phyloP scores from a whole-genome alignment of 176 grass and related monocot species.

The Otatea glauca region DNA sequence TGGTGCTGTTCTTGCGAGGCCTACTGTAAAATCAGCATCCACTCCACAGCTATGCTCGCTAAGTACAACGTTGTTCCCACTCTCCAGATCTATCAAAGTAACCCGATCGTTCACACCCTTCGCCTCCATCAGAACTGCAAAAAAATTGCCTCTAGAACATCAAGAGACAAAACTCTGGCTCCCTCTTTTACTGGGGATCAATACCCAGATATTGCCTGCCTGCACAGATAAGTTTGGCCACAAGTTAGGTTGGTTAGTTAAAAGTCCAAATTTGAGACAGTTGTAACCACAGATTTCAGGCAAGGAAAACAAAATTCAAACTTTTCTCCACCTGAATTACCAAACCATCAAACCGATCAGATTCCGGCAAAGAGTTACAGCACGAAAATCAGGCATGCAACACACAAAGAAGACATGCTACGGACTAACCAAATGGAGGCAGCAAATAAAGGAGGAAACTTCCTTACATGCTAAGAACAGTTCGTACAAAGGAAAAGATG shows the following conservation, averaged over 20 bases:
- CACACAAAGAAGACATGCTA: neutral
- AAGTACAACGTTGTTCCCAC: constrained; percentile 47
- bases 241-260: constrained; percentile 36
- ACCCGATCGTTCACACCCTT: constrained; percentile 48
- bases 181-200: constrained; percentile 17
- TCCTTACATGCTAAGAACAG: constrained; percentile 15
- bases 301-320: constrained; percentile 24
- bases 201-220: constrained; percentile 25
- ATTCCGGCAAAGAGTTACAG: neutral
- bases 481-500: neutral
- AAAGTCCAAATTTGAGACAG: constrained; percentile 32
- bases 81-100: constrained; percentile 73
- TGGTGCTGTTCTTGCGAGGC: constrained; percentile 19
- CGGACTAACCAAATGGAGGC: neutral
- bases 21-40: constrained; percentile 43
- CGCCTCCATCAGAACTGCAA: constrained; percentile 58
- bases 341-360: constrained; percentile 24
- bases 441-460: constrained; percentile 25
- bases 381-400: neutral
- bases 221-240: constrained; percentile 50
- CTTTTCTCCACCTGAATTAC: constrained; percentile 41
- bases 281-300: constrained; percentile 13
- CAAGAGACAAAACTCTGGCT: constrained; percentile 23
- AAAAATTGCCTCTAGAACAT: constrained; percentile 42
- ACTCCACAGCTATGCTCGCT: constrained; percentile 29